Base-by-base conservation (phyloP, 2,329 filamentous ascomycete genomes). In the Trichoderma pleuroti region DNA sequence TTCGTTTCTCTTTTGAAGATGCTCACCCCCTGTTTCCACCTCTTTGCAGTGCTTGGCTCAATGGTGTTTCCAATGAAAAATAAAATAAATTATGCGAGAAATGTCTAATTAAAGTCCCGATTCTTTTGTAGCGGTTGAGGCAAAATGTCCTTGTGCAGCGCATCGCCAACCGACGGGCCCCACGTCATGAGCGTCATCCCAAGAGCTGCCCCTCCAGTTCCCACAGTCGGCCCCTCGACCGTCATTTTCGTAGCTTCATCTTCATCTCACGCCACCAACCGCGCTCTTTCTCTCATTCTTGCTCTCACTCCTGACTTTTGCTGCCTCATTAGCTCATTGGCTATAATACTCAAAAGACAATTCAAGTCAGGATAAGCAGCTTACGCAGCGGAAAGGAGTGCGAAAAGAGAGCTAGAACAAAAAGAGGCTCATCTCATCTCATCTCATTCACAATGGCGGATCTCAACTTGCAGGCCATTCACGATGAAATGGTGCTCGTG, bases 401-500 rank as follows among this genome's bases (percentile, higher is more conserved):
- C 42, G 18, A 21, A 49, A 34, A 21, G 14, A 18, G 32, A 36
- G 26, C 18, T 42, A 36, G n/a, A 8, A 21, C 26, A 16, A 39
- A 24, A 49, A 54, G 39, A 54, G 11, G 26, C 36, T 32, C 57
- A 16, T 14, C 24, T 36, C 12, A n/a, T n/a, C n/a, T n/a, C n/a
- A n/a, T n/a, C n/a, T n/a, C n/a, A 21, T 34, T 30, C 52, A 10
- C 42, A 24, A 90, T 90, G 88, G 80, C 85, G 16, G 82, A 85
- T 32, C 80, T 90, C 74, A 84, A 91, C 76, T 82, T 91, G 65
- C 84, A 89, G 76, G 84, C 86, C 65, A 84, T 92, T 73, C 89
- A 88, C 74, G 87, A 91, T 79, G 85, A 85, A 64, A 82, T 92
- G 73, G 80, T 91, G 75, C 78, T 81, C 64, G 81, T 91, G 70